Evolutionary conservation across 2,329 filamentous ascomycete species (phyloP).

Genomic region (Microcera coccophila): DNA sequence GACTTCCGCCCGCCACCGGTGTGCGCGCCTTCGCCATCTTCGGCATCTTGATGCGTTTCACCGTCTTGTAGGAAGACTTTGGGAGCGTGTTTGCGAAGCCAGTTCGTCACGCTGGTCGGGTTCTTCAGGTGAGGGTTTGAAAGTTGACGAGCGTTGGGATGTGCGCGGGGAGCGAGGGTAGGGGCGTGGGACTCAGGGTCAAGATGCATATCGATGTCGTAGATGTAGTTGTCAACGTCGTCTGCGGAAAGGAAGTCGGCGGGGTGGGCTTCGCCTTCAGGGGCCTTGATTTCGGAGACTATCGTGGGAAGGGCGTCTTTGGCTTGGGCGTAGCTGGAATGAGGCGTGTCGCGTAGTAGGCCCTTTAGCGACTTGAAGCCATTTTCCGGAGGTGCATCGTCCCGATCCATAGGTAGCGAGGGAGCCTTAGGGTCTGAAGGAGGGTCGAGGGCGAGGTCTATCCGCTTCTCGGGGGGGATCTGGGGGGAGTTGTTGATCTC

Average conservation of each 20-base stretch:
- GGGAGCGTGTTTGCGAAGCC: slow-evolving; percentile 81
- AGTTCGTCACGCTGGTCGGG: slow-evolving; percentile 90
- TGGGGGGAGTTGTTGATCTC: slow-evolving; percentile 84
- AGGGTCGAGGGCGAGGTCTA: slow-evolving; percentile 60
- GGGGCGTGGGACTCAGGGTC: slow-evolving; percentile 43
- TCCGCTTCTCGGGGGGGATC: slow-evolving; percentile 69
- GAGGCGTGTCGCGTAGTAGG: slow-evolving; percentile 52
- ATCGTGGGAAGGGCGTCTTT: slow-evolving; percentile 60
- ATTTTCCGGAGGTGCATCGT: slow-evolving; percentile 38
- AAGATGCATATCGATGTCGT: slow-evolving; percentile 55
- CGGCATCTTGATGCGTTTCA: slow-evolving; percentile 37
- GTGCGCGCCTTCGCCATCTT: slow-evolving; percentile 30
- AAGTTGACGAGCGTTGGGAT: slow-evolving; percentile 35
- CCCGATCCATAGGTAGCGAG: slow-evolving; percentile 30
- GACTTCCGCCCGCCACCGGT: slow-evolving; percentile 34
- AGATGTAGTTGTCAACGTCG: slow-evolving; percentile 71
- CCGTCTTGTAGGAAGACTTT: slow-evolving; percentile 81
- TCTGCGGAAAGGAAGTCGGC: slow-evolving; percentile 64
- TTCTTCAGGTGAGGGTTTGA: slow-evolving; percentile 54
- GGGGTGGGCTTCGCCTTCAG: slow-evolving; percentile 53
- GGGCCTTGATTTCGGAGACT: slow-evolving; percentile 46
- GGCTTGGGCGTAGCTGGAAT: slow-evolving; percentile 49
- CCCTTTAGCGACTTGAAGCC: slow-evolving; percentile 45
- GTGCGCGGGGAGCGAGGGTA: slow-evolving; percentile 49
- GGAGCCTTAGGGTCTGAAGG: slow-evolving; percentile 38